Conservation (phyloP, 2,329 filamentous ascomycete genomes). For the Colletotrichum salicis region DNA sequence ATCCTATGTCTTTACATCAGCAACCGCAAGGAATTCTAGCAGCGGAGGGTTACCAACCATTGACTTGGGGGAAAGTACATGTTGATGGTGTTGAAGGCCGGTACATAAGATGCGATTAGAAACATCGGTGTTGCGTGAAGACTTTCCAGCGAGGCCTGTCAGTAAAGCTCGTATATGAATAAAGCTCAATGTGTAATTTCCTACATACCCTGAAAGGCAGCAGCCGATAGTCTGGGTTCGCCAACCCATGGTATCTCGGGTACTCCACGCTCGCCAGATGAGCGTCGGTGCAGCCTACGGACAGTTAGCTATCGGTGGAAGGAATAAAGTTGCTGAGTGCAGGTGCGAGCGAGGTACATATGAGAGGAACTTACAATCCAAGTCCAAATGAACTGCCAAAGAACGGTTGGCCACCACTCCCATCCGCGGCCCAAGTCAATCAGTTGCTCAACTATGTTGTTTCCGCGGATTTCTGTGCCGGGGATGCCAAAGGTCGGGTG, state of each 20-base stretch:
- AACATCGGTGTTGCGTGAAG: conserved; percentile 67
- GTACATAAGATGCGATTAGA: conserved; percentile 58
- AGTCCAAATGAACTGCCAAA: conserved; percentile 67
- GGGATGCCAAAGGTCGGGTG: conserved; percentile 61
- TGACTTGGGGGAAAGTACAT: conserved; percentile 61
- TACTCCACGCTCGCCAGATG: conserved; percentile 62
- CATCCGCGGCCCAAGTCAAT: conserved; percentile 58
- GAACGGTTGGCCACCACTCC: conserved; percentile 69
- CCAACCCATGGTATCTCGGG: conserved; percentile 68
- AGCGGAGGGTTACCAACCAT: conserved; percentile 51
- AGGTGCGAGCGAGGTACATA: too few species aligned
- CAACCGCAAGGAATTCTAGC: background rate
- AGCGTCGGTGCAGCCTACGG: conserved; percentile 58
- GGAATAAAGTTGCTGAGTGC: too few species aligned
- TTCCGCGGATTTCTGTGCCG: conserved; percentile 46
- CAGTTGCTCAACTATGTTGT: conserved; percentile 52
- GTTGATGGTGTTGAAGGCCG: conserved; percentile 54
- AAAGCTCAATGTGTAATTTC: too few species aligned
- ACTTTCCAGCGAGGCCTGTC: conserved; percentile 41
- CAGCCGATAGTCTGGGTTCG: conserved; percentile 61
- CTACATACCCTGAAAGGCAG: conserved; percentile 43
- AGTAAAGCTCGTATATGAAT: conserved; percentile 1
- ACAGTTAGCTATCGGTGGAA: background rate
- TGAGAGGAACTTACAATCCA: conserved; percentile 50
- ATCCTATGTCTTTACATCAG: conserved; percentile 50